A percentile compares a stretch with the other conserved stretches of the same genome.
These are phyloP conservation scores for Echinosophora koreensis DNA, from an alignment of 306 rosid genomes.

Conservation along the genomic window DNA sequence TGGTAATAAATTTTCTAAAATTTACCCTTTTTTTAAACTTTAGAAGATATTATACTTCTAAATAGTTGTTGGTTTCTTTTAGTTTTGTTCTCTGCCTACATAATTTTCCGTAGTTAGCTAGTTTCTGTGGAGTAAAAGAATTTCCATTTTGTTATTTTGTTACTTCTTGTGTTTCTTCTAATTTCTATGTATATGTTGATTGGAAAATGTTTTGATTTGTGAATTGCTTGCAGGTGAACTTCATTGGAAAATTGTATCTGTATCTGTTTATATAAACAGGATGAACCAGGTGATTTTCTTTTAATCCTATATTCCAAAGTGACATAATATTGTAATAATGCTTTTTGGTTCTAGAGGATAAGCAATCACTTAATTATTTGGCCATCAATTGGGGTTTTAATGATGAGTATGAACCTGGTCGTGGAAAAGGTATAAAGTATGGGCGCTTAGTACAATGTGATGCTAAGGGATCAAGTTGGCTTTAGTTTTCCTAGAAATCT, in stretches of 20 bases:
- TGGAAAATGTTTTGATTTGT: conserved; percentile 35
- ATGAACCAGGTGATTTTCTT: conserved; percentile 71
- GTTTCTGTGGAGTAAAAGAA: neutral
- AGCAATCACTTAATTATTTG: conserved; percentile 58
- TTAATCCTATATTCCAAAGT: neutral
- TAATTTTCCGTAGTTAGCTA: neutral
- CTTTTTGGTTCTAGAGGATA: conserved; percentile 12
- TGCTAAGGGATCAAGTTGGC: conserved; percentile 46
- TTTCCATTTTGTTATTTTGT: neutral
- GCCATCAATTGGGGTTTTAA: conserved; percentile 57
- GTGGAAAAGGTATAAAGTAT: conserved; percentile 48
- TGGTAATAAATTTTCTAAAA: conserved; percentile 54
- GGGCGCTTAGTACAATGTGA: conserved; percentile 49
- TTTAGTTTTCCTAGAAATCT: conserved; percentile 54
- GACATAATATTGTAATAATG: neutral
- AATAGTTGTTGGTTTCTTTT: neutral
- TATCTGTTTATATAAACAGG: conserved; percentile 83
- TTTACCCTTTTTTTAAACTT: neutral
- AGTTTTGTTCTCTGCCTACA: conserved; percentile 6
- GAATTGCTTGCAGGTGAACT: conserved; percentile 80
- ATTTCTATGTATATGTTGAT: conserved; percentile 9
- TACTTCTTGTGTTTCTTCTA: conserved; percentile 9
- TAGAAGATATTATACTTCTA: neutral
- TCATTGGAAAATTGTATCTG: conserved; percentile 85
- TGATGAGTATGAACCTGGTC: conserved; percentile 58